phyloP scores from a whole-genome alignment of 257 asterid genomes.

The Solanum bulbocastanum region DNA sequence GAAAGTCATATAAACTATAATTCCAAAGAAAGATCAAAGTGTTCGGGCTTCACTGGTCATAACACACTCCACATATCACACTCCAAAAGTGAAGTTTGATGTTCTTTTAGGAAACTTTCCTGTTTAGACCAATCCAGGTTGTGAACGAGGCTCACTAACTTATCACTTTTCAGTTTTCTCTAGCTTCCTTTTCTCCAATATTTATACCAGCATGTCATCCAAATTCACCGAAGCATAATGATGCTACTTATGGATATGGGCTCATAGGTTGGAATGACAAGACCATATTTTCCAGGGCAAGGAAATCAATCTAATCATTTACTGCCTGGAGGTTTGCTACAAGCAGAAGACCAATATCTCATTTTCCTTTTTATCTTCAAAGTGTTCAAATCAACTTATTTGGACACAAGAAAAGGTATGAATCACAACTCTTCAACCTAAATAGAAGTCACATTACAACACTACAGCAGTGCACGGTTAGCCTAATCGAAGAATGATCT shows the following conservation, averaged over 20 bases:
- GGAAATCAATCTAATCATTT: neutral
- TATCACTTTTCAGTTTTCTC: neutral
- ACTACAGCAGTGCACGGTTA: neutral
- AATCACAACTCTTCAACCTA: neutral
- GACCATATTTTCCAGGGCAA: neutral
- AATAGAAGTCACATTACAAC: neutral
- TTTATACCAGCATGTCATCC: neutral
- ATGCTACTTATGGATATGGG: neutral
- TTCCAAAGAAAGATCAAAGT: neutral
- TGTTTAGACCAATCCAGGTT: neutral
- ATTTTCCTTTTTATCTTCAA: neutral
- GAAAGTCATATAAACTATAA: neutral
- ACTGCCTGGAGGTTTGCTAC: neutral
- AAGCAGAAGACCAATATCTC: neutral
- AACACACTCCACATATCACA: neutral
- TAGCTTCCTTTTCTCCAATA: neutral
- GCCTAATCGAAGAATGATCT: neutral
- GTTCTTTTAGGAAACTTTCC: neutral
- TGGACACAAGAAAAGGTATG: neutral
- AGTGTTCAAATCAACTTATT: neutral
- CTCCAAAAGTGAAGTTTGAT: neutral
- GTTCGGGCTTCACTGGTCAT: neutral
- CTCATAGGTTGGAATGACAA: neutral
- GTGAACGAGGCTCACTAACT: neutral
- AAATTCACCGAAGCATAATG: neutral